A percentile compares a stretch with the other conserved stretches of the same genome.
Evolutionary conservation across 108 stramenopile species (phyloP).

Genomic region (Conticribra weissflogii): DNA sequence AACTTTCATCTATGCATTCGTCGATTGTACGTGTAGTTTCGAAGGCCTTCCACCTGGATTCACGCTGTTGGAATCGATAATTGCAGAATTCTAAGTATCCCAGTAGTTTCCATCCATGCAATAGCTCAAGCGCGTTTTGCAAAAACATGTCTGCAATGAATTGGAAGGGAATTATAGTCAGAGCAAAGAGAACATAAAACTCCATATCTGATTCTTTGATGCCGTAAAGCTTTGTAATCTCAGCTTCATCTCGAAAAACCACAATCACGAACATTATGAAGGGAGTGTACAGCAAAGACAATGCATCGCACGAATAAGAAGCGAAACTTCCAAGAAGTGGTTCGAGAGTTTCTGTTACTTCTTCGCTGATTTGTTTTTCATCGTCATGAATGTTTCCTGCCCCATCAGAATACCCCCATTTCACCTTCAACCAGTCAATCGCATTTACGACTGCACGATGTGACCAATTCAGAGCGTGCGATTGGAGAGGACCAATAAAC

Average conservation of each 20-base stretch:
- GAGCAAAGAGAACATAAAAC: conserved; percentile 72
- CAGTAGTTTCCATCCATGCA: conserved; percentile 87
- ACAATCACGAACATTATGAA: conserved; percentile 74
- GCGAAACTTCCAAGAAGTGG: conserved; percentile 73
- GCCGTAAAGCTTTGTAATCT: conserved; percentile 74
- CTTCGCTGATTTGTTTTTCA: conserved; percentile 5
- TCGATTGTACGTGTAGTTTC: conserved; percentile 69
- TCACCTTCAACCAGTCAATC: background rate
- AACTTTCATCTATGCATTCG: conserved; percentile 79
- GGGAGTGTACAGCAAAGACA: conserved; percentile 68
- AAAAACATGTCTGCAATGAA: conserved; percentile 73
- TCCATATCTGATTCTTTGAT: conserved; percentile 86
- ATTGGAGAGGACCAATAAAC: conserved; percentile 70
- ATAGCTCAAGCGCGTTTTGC: conserved; percentile 71
- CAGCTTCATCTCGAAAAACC: conserved; percentile 64
- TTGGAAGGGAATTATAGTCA: conserved; percentile 69
- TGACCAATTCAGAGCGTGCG: conserved; percentile 37
- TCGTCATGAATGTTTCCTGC: background rate
- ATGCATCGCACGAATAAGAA: conserved; percentile 65
- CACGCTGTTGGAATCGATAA: conserved; percentile 77
- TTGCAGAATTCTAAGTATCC: conserved; percentile 78
- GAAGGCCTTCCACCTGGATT: conserved; percentile 80
- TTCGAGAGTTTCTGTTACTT: conserved; percentile 78
- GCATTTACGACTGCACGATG: background rate
- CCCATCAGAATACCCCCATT: too few species aligned